These are phyloP conservation scores for Colletotrichum tropicale DNA, from an alignment of 2,329 filamentous ascomycete genomes.

Conservation along the genomic window DNA sequence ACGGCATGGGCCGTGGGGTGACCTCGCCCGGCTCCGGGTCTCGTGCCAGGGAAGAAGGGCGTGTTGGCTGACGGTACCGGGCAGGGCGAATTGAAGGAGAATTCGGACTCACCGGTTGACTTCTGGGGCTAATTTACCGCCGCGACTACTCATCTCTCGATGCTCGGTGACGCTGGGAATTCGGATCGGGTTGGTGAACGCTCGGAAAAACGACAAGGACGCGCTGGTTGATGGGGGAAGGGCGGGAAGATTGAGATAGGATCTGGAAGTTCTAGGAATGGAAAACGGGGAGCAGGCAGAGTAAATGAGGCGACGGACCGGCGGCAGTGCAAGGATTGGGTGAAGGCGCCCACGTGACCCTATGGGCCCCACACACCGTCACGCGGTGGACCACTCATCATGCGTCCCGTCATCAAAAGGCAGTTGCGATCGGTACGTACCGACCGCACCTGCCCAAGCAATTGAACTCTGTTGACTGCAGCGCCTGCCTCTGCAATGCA, in stretches of 20 bases:
- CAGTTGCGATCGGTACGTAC: not conserved
- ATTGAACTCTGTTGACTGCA: not conserved
- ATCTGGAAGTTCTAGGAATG: conserved; percentile 20
- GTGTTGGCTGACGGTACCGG: conserved; percentile 1
- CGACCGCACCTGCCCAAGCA: not conserved
- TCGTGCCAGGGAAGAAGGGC: conserved; percentile 9
- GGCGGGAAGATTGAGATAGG: conserved; percentile 17
- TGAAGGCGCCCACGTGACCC: conserved; percentile 8
- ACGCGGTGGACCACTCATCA: conserved; percentile 19
- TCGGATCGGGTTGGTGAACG: conserved; percentile 20
- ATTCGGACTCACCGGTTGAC: conserved; percentile 82
- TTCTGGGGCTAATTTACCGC: conserved; percentile 97
- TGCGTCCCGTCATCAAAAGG: conserved; percentile 16
- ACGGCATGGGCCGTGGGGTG: conserved; percentile 7
- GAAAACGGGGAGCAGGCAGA: conserved; percentile 23
- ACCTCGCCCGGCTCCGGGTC: conserved; percentile 4
- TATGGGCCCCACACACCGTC: not conserved
- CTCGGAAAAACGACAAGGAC: conserved; percentile 27
- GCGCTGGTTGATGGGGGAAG: conserved; percentile 28
- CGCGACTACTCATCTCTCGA: conserved; percentile 95
- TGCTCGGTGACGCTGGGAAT: conserved; percentile 30
- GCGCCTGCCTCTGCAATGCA: not conserved
- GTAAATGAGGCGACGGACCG: conserved; percentile 22
- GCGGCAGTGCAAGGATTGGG: conserved; percentile 20
- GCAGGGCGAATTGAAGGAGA: conserved; percentile 3